A percentile compares a stretch with the other conserved stretches of the same genome.
These are phyloP conservation scores for Encephalitozoon intestinalis DNA, from an alignment of 371 early-diverging fungal species.

Conservation along the genomic window DNA sequence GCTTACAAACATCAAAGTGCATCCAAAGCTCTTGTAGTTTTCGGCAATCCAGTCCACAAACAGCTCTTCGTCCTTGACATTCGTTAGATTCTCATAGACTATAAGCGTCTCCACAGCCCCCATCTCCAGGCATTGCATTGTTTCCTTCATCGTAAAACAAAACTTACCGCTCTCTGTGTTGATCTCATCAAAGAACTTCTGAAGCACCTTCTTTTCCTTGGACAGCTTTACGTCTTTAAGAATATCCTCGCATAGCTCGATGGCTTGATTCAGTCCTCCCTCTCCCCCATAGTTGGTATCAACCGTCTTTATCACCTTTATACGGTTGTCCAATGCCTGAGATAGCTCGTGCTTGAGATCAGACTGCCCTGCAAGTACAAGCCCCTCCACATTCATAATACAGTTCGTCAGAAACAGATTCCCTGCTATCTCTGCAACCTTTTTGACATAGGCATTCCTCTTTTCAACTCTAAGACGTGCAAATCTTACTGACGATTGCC, in stretches of 20 bases:
- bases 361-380: constrained; percentile 90
- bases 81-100: constrained; percentile 85
- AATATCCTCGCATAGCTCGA: constrained; percentile 81
- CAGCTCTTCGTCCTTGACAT: constrained; percentile 67
- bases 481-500: constrained; percentile 98
- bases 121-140: constrained; percentile 82
- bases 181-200: constrained; percentile 89
- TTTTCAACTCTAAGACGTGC: constrained; percentile 94
- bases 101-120: constrained; percentile 92
- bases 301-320: constrained; percentile 80
- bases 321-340: constrained; percentile 79
- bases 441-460: constrained; percentile 93
- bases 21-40: constrained; percentile 87
- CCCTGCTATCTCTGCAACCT: constrained; percentile 86
- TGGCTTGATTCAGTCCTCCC: constrained; percentile 97
- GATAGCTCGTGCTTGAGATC: constrained; percentile 93
- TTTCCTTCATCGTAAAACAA: constrained; percentile 90
- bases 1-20: constrained; percentile 84
- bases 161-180: constrained; percentile 86
- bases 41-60: constrained; percentile 96
- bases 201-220: constrained; percentile 92
- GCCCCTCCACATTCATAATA: constrained; percentile 79
- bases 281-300: constrained; percentile 98
- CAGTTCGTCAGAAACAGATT: constrained; percentile 80
- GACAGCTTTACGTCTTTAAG: constrained; percentile 89